Evolutionary conservation across 23 red algal genomes (phyloP).

Genomic region (Chondrus crispus): DNA sequence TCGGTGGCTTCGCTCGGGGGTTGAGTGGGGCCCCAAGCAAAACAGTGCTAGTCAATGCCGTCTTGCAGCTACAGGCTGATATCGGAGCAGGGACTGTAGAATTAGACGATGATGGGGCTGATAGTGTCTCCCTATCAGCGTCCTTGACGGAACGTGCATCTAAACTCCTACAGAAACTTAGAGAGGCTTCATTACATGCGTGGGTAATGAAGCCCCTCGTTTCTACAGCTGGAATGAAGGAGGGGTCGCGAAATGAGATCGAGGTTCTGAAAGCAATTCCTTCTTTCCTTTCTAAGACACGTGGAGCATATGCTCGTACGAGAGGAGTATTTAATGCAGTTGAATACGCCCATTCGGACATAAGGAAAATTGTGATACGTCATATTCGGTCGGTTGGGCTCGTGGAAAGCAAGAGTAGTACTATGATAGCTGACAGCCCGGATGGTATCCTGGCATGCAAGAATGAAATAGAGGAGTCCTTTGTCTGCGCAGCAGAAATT

Average conservation of each 20-base stretch:
- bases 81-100: no score
- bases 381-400: not conserved
- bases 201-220: slow-evolving; percentile 14
- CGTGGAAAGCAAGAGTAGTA: not conserved
- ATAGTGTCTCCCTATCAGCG: no score
- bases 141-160: no score
- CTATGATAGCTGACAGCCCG: not conserved
- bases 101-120: no score
- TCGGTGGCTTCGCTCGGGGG: not conserved
- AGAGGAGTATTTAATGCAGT: no score
- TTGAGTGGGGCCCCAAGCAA: no score
- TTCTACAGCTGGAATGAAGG: not conserved
- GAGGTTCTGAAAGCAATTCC: not conserved
- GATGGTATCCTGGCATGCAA: not conserved
- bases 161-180: no score
- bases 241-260: not conserved
- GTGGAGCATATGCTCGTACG: not conserved
- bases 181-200: not conserved
- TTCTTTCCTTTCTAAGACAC: not conserved
- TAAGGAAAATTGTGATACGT: not conserved
- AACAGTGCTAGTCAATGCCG: no score
- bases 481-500: not conserved
- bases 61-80: no score
- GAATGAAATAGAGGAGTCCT: not conserved
- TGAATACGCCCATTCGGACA: no score